Evolutionary conservation across 1,139 yeast genomes (phyloP), one percentile per base, ranked within the genome.

Genomic region (Lodderomyces margitis): DNA sequence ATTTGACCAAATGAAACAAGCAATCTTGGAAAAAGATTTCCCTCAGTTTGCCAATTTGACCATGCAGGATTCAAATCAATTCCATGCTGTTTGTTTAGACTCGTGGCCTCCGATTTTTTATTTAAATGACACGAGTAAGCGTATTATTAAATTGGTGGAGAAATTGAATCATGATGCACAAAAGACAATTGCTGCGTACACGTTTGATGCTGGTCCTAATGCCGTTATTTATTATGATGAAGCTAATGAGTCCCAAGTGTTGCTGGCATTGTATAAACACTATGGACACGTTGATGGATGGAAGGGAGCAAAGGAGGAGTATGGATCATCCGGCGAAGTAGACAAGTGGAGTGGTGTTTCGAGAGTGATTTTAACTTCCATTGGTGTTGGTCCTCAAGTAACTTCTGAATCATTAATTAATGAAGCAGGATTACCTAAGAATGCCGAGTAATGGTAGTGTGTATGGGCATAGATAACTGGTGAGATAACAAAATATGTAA

Each of bases 161-260:
- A 70, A 74, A 44, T 80, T 92, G 61, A 92, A 92, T 59, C 71
- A 75, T 54, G 40, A 27, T 11, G 33, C 24, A 21, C 21, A 32
- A 17, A 75, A 75, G 14, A 74, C 89, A 42, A 97, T 96, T 19
- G 97, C 96, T 27, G 98, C 98, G 28, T 92, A 92, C 65, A 94
- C 99, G 3, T 92, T 86, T 58, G 99, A 92, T 63, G 99, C 99
- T 31, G 99, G 99, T 57, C 98, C 99, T 61, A 92, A 92, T 66
- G 96, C 97, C 11, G 99, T 92, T 38, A 78, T 92, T 48, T 92
- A 92, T 70, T 92, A 91, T 61, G 81, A 84, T 58, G 75, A 76
- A 52, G 71, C 81, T 52, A 77, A 91, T 64, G 96, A 89, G 63
- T 57, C 66, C 21, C 72, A 71, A 50, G 83, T 92, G 9, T 73